Conservation (phyloP, 1,139 yeast species). For the Blastobotrys aristatus region DNA sequence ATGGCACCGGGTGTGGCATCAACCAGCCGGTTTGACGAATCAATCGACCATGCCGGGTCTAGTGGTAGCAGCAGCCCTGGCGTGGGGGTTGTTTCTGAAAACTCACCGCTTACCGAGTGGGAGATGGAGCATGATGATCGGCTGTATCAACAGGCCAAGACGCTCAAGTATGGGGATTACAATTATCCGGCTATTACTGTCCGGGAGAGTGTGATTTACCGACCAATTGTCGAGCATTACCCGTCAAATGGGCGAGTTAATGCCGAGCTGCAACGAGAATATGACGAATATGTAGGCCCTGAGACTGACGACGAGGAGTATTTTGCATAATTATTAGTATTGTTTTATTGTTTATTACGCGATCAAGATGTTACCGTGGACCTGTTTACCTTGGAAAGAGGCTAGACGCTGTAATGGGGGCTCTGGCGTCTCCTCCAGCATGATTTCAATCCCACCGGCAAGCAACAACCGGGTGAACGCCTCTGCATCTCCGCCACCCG, state of each 20-base stretch:
- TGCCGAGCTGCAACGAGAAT: constrained; percentile 17
- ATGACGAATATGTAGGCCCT: constrained; percentile 14
- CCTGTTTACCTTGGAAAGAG: neutral
- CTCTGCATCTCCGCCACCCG: constrained; percentile 2
- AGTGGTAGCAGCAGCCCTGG: neutral
- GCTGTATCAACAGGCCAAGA: constrained; percentile 41
- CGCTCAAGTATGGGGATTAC: constrained; percentile 48
- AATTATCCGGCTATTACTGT: constrained; percentile 57
- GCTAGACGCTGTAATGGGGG: constrained; percentile 11
- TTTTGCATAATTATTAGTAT: constrained; percentile 4
- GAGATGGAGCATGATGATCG: constrained; percentile 42
- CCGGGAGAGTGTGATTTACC: constrained; percentile 33
- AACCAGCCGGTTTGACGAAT: neutral
- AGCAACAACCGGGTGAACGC: neutral
- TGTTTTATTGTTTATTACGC: neutral
- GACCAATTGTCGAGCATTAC: constrained; percentile 22
- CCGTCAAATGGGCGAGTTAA: constrained; percentile 18
- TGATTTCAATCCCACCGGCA: constrained; percentile 10
- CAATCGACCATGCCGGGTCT: neutral
- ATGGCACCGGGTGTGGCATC: neutral
- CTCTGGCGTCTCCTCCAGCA: constrained; percentile 8
- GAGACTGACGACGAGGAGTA: constrained; percentile 15
- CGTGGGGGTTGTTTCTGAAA: neutral
- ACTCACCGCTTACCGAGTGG: constrained; percentile 13
- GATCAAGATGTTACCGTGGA: neutral